Base-by-base conservation (phyloP, 2,329 filamentous ascomycete genomes). In the Epichloe sibirici region DNA sequence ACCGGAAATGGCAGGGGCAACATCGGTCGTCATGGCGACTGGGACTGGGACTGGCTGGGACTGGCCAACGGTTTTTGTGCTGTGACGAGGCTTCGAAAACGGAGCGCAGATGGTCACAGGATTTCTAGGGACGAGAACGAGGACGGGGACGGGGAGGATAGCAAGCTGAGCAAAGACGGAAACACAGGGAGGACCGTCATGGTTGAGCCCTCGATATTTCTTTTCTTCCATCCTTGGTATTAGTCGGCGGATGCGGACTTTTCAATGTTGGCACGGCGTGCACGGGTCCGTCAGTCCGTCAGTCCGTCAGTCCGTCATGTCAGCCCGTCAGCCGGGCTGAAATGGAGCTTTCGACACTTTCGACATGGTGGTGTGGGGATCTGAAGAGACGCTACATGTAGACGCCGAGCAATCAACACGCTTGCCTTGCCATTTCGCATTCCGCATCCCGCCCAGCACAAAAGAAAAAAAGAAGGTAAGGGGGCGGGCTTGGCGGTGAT, bases 11-110 rank as follows among this genome's bases (percentile, higher is more conserved):
- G 53, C 47, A 47, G 61, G 56, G 9, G 58, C 56, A 44, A 52
- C 38, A n/a, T 60, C 55, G 54, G 63, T 54, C 50, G 62, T 58
- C 63, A 66, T 66, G 54, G 37, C 37, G 23, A 34, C 6, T n/a
- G 23, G 13, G 17, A 12, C 9, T 12, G 3, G 12, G n/a, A 12
- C 23, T 31, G 28, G 7, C 23, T 31, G 28, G 7, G 28, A 31
- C 28, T 31, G 3, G 31, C 39, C 39, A 40, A 39, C 38, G 13
- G n/a, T n/a, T 39, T n/a, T n/a, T 31, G 31, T 39, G 38, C 38
- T 15, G 13, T n/a, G 12, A n/a, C 15, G 7, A 39, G 5, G 38
- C n/a, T 3, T 39, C 38, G n/a, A 39, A n/a, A 8, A 12, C 42
- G 42, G 12, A 44, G 17, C 21, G 42, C 42, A 44, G 23, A 15